These are phyloP conservation scores for Zalerion maritima DNA, from an alignment of 495 filamentous ascomycete genomes.

Conservation along the genomic window DNA sequence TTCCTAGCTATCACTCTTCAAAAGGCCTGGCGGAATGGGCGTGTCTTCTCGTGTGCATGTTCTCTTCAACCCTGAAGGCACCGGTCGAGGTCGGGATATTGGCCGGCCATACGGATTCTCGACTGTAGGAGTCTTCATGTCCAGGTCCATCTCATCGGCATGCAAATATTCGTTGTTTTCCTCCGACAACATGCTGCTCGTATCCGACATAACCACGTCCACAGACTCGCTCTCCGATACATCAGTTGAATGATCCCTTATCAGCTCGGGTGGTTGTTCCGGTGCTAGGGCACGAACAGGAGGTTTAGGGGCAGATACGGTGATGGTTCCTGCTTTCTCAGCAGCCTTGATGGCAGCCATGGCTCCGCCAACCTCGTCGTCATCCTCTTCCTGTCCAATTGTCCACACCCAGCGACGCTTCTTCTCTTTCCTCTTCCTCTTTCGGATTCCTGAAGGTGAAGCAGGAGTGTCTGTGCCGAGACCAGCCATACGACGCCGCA, in stretches of 20 bases:
- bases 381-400: slow-evolving; percentile 27
- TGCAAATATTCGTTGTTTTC: slow-evolving; percentile 14
- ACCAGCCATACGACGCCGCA: slow-evolving; percentile 35
- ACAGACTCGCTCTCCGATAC: slow-evolving; percentile 7
- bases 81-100: slow-evolving; percentile 2
- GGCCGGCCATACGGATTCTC: slow-evolving; percentile 3
- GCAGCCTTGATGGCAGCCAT: slow-evolving; percentile 16
- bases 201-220: slow-evolving; percentile 32
- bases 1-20: slow-evolving; percentile 2
- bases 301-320: too few species aligned
- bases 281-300: too few species aligned
- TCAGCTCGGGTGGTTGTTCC: too few species aligned
- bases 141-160: slow-evolving; percentile 12
- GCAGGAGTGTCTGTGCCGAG: slow-evolving; percentile 23
- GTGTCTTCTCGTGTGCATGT: slow-evolving; percentile 10
- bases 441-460: slow-evolving; percentile 26
- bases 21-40: slow-evolving; percentile 11
- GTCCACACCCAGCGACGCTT: slow-evolving; percentile 40
- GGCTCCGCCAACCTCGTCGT: slow-evolving; percentile 22
- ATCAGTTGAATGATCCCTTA: too few species aligned
- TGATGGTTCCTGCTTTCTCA: slow-evolving; percentile 7
- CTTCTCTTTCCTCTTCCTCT: slow-evolving; percentile 32
- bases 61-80: not conserved
- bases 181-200: slow-evolving; percentile 16
- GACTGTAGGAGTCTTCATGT: slow-evolving; percentile 21